These are phyloP conservation scores for Alternaria tenuissima DNA, from an alignment of 2,329 filamentous ascomycete species.

Conservation along the genomic window DNA sequence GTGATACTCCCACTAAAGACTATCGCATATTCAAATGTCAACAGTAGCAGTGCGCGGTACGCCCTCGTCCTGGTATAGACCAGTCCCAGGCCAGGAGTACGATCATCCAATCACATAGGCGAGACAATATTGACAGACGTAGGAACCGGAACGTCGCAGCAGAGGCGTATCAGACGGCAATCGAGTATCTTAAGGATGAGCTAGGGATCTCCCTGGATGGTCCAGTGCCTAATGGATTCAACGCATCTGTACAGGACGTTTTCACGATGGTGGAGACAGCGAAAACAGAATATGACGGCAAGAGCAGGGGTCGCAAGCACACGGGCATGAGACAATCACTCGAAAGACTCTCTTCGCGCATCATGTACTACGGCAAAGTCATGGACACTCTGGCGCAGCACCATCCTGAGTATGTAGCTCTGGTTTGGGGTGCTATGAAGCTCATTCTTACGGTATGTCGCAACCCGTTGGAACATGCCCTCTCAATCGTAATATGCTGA, in stretches of 20 bases:
- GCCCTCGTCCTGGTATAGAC: neutral
- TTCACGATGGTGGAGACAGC: neutral
- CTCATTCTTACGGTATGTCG: neutral
- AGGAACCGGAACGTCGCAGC: neutral
- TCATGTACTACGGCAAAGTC: neutral
- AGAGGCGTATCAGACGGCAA: neutral
- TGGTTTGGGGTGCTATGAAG: neutral
- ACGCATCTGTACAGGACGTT: neutral
- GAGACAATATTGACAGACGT: no score
- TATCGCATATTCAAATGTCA: neutral
- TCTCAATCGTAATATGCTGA: neutral
- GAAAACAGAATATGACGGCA: neutral
- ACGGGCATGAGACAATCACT: neutral
- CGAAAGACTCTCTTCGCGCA: neutral
- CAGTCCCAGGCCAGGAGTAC: neutral
- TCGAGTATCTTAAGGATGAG: neutral
- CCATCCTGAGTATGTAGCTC: neutral
- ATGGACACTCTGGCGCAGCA: neutral
- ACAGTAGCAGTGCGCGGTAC: neutral
- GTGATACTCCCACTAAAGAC: rapidly evolving
- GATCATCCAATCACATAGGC: neutral
- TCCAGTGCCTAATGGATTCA: neutral
- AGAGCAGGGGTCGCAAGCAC: neutral
- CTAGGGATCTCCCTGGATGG: neutral
- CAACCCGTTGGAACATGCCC: neutral